Evolutionary conservation across 805 yeast genomes (phyloP).

Genomic region (Ascoidea rubescens): DNA sequence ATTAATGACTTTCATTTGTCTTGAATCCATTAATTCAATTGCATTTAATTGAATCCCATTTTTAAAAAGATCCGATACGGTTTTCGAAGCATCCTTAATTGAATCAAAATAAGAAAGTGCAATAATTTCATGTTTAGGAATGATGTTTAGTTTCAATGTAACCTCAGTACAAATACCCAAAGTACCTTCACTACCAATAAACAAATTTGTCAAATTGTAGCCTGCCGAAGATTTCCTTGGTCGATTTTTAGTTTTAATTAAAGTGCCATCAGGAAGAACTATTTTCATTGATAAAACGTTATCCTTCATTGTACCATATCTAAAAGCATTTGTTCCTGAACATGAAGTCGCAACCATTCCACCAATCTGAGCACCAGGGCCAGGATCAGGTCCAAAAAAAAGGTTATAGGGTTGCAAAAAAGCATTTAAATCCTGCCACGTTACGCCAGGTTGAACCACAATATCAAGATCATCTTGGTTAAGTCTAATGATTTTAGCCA

Average conservation of each 20-base stretch:
- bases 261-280: slow-evolving; percentile 67
- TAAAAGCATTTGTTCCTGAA: slow-evolving; percentile 65
- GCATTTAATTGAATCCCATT: slow-evolving; percentile 59
- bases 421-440: slow-evolving; percentile 37
- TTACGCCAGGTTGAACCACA: slow-evolving; percentile 46
- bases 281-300: slow-evolving; percentile 54
- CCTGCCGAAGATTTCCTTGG: slow-evolving; percentile 74
- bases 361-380: slow-evolving; percentile 68
- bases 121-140: slow-evolving; percentile 50
- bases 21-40: slow-evolving; percentile 57
- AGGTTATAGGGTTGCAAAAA: slow-evolving; percentile 22
- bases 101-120: slow-evolving; percentile 55
- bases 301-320: slow-evolving; percentile 71
- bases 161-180: slow-evolving; percentile 68
- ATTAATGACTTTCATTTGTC: slow-evolving; percentile 54
- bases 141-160: slow-evolving; percentile 54
- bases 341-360: slow-evolving; percentile 69
- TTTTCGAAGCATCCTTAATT: slow-evolving; percentile 53
- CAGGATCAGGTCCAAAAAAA: slow-evolving; percentile 48
- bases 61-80: slow-evolving; percentile 47
- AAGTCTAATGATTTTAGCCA: slow-evolving; percentile 31
- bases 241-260: slow-evolving; percentile 57
- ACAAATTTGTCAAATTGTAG: slow-evolving; percentile 56
- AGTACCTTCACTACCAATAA: slow-evolving; percentile 69
- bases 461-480: slow-evolving; percentile 40